Conservation (phyloP, 1,284 basidiomycete genomes). For the Vanrija sp. region DNA sequence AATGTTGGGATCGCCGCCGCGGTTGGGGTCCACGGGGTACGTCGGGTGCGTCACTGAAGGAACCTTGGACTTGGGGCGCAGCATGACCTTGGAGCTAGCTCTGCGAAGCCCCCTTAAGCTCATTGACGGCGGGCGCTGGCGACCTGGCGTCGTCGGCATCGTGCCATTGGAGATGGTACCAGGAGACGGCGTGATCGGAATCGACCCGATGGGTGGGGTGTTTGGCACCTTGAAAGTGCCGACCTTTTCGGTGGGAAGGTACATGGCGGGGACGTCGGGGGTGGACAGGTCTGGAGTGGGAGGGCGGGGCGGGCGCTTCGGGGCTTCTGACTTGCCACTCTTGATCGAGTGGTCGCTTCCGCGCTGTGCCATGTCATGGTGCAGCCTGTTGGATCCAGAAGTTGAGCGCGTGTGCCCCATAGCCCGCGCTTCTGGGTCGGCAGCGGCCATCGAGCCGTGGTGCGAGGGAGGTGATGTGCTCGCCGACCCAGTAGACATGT, state of each 20-base stretch:
- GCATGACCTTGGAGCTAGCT: neutral
- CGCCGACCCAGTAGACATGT: neutral
- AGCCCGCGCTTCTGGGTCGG: too few relatives aligned
- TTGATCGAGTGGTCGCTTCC: too few relatives aligned
- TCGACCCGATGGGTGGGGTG: too few relatives aligned
- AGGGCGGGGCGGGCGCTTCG: conserved; percentile 11
- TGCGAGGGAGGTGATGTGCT: neutral
- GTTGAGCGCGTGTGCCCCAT: too few relatives aligned
- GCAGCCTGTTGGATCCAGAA: too few relatives aligned
- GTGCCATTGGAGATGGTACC: neutral
- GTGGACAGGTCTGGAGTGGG: conserved; percentile 16
- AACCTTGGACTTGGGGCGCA: neutral
- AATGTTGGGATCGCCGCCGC: too few relatives aligned
- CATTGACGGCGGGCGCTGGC: conserved; percentile 4
- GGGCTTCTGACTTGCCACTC: neutral
- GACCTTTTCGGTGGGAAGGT: conserved; percentile 5
- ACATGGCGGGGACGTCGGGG: conserved; percentile 2
- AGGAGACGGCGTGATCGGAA: neutral
- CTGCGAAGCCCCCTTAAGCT: conserved; percentile 7
- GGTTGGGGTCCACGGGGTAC: too few relatives aligned
- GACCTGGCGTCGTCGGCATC: too few relatives aligned
- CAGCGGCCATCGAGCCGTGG: neutral
- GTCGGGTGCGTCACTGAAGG: neutral
- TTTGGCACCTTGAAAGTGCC: conserved; percentile 4
- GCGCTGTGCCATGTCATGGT: too few relatives aligned